phyloP scores from a whole-genome alignment of 805 yeast species.

The Teunomyces aglyptinius region DNA sequence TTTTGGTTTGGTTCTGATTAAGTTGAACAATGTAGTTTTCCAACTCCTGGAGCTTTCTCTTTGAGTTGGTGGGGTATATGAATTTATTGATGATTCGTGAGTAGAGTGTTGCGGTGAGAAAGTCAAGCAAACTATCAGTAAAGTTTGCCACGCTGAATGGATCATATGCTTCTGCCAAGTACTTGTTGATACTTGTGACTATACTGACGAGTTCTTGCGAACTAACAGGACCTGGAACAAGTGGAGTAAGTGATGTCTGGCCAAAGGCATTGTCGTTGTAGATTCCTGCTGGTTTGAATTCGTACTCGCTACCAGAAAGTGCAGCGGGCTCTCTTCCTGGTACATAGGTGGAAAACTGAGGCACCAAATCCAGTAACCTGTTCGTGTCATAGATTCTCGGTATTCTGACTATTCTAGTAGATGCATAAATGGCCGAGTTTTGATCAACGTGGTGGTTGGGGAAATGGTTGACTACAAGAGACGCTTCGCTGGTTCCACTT shows the following conservation, averaged over 20 bases:
- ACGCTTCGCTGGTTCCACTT: slow-evolving; percentile 18
- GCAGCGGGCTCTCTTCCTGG: slow-evolving; percentile 73
- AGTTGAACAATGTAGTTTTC: slow-evolving; percentile 38
- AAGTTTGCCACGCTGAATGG: slow-evolving; percentile 25
- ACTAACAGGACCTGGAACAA: slow-evolving; percentile 25
- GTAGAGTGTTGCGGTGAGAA: slow-evolving; percentile 38
- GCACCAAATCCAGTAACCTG: slow-evolving; percentile 38
- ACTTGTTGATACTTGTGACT: slow-evolving; percentile 43
- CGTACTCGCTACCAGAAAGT: slow-evolving; percentile 14
- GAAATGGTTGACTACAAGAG: slow-evolving; percentile 60
- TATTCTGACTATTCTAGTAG: slow-evolving; percentile 61
- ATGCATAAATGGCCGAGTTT: slow-evolving; percentile 23
- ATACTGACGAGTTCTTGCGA: slow-evolving; percentile 40
- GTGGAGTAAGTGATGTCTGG: slow-evolving; percentile 48
- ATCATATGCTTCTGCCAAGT: slow-evolving; percentile 38
- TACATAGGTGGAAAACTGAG: slow-evolving; percentile 51
- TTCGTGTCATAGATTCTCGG: slow-evolving; percentile 49
- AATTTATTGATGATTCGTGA: slow-evolving; percentile 18
- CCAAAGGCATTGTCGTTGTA: slow-evolving; percentile 50
- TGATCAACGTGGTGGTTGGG: slow-evolving; percentile 52
- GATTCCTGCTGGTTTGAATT: slow-evolving; percentile 38
- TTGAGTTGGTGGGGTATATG: slow-evolving; percentile 19
- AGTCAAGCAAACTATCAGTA: slow-evolving; percentile 41
- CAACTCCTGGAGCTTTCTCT: slow-evolving; percentile 33
- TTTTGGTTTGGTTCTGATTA: slow-evolving; percentile 20